Evolutionary conservation across 2,329 filamentous ascomycete species (phyloP), one percentile per base, ranked within the genome.

Genomic region (Alternaria novae-zelandiae): DNA sequence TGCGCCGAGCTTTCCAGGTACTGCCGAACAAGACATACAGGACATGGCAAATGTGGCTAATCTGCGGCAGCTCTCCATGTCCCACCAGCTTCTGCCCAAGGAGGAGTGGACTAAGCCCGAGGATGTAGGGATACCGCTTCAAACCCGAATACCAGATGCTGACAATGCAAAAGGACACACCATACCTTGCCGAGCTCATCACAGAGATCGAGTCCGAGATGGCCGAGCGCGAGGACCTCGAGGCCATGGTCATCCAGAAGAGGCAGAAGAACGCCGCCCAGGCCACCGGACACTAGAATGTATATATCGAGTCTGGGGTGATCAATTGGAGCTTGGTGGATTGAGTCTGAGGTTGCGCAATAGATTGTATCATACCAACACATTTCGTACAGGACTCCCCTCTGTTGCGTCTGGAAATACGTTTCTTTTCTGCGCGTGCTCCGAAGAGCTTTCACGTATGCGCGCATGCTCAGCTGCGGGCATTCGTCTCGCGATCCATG

Each of bases 1-100:
- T 99, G 83, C 93, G 96, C 85, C 90, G 96, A 84, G 95, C 96
- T 77, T 90, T 96, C 84, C 96, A 99, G 87, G 90, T 92, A 84
- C 69, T 80, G 25, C 13, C 30, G 9, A 23, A 13, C 32, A 3
- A 46, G 2, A 10, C 2, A 43, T n/a, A 9, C 15, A 12, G 55
- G 3, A 46, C 20, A 25, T 43, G 13, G 30, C 26, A 28, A 13
- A 12, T 26, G 13, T 57, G 59, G 64, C 71, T 74, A 70, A 75
- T 55, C 71, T 58, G 30, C 60, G 63, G 74, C 77, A 91, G 89
- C 87, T 86, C 82, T 91, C 89, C 49, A 82, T 91, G 66, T 84
- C 88, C 61, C 89, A 91, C 79, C 86, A 88, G 72, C 82, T 91
- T 63, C 83, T 91, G 56, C 89, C 89, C 59, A 83, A 86, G 77